Conservation (phyloP, 2,329 filamentous ascomycete species). For the Coniochaeta sp. region DNA sequence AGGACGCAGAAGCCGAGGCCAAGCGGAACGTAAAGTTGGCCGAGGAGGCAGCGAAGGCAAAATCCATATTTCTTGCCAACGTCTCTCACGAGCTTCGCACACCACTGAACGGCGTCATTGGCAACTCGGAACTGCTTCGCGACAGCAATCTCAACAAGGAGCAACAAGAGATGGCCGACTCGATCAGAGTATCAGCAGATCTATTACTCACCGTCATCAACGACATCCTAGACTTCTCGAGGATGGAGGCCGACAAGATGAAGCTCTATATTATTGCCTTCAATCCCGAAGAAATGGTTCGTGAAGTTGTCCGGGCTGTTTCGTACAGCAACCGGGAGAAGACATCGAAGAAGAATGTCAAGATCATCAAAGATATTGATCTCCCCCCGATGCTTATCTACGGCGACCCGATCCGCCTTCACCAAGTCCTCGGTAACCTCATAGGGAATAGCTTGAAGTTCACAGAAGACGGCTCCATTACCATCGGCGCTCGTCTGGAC, state of each 20-base stretch:
- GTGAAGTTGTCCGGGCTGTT: conserved; percentile 57
- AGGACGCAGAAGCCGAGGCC: conserved; percentile 67
- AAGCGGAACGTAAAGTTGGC: conserved; percentile 74
- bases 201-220: conserved; percentile 89
- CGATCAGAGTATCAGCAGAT: conserved; percentile 79
- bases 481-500: conserved; percentile 68
- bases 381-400: conserved; percentile 66
- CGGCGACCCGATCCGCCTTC: conserved; percentile 58
- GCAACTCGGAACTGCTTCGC: conserved; percentile 75
- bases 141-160: conserved; percentile 69
- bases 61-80: conserved; percentile 72
- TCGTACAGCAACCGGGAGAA: conserved; percentile 60
- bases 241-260: conserved; percentile 83
- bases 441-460: conserved; percentile 94
- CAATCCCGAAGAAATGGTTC: conserved; percentile 59
- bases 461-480: conserved; percentile 78
- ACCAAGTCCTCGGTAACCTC: conserved; percentile 70
- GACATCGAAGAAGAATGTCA: conserved; percentile 53
- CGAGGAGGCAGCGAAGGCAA: conserved; percentile 76
- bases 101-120: conserved; percentile 81
- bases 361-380: conserved; percentile 63
- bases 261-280: conserved; percentile 69
- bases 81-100: conserved; percentile 77
- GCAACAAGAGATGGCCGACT: conserved; percentile 79
- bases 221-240: conserved; percentile 92